Percentiles rank a stretch among this genome's conserved stretches.
Conservation (phyloP, 2,329 filamentous ascomycete species). For the Ophiocordyceps sinensis region DNA sequence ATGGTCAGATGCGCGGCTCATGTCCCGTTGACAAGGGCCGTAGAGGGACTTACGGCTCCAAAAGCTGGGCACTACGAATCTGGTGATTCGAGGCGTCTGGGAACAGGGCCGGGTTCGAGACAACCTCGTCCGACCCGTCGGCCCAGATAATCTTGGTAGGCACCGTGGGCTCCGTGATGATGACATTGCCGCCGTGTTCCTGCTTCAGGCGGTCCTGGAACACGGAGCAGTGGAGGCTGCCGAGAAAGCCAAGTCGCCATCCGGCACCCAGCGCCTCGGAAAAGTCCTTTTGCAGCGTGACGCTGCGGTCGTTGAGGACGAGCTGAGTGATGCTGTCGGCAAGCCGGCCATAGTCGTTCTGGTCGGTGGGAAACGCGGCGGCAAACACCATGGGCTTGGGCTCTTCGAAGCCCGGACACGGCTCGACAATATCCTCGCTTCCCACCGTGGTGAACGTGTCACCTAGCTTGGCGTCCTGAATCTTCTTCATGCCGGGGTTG, state of each 20-base stretch:
- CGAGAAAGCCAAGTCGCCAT: constrained; percentile 86
- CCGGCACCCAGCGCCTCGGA: constrained; percentile 88
- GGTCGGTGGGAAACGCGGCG: constrained; percentile 87
- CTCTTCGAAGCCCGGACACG: constrained; percentile 86
- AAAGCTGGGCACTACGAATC: constrained; percentile 27
- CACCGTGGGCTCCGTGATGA: constrained; percentile 92
- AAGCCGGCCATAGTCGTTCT: constrained; percentile 70
- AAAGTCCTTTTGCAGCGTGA: constrained; percentile 85
- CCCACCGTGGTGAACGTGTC: constrained; percentile 85
- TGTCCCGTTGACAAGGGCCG: background rate
- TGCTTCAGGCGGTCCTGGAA: constrained; percentile 91
- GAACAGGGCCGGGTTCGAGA: constrained; percentile 79
- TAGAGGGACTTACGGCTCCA: constrained; percentile 33
- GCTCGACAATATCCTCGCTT: constrained; percentile 59
- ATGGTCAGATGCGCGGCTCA: background rate
- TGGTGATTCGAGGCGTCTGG: constrained; percentile 48
- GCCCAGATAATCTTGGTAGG: constrained; percentile 74
- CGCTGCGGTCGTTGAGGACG: constrained; percentile 85
- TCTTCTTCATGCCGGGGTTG: constrained; percentile 96
- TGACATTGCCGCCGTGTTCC: constrained; percentile 87
- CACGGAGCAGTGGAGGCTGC: constrained; percentile 97
- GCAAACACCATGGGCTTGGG: constrained; percentile 99
- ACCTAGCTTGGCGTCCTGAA: constrained; percentile 88
- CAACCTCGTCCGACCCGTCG: constrained; percentile 62
- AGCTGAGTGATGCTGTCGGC: constrained; percentile 92